phyloP scores from a whole-genome alignment of 2,329 filamentous ascomycete species.

The Drechslerella dactyloides region DNA sequence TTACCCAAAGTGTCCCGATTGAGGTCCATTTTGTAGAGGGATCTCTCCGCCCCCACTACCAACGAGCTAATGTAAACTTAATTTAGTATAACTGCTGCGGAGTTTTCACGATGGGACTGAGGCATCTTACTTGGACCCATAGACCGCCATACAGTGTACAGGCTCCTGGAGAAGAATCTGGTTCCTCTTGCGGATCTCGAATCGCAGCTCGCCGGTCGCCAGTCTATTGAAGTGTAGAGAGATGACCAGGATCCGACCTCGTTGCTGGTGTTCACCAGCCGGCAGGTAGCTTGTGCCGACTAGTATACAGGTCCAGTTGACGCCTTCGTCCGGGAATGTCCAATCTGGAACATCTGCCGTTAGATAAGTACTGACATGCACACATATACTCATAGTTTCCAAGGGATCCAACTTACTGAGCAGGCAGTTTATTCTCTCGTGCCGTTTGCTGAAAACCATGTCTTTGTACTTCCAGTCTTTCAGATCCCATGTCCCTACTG shows the following conservation, averaged over 20 bases:
- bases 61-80: conserved; percentile 13
- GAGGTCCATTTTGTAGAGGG: conserved; percentile 32
- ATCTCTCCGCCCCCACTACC: conserved; percentile 30
- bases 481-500: conserved; percentile 50
- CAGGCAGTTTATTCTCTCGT: conserved; percentile 54
- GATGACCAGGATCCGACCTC: conserved; percentile 54
- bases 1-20: conserved; percentile 18
- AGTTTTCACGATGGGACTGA: neutral
- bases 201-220: conserved; percentile 4
- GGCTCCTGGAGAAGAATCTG: conserved; percentile 53
- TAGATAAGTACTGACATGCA: no score
- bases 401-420: conserved; percentile 46
- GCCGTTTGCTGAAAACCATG: conserved; percentile 53
- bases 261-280: conserved; percentile 30
- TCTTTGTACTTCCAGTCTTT: conserved; percentile 52
- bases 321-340: conserved; percentile 26
- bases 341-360: conserved; percentile 15
- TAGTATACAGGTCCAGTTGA: conserved; percentile 52
- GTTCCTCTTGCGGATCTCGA: conserved; percentile 53
- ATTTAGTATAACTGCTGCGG: conserved; percentile 4
- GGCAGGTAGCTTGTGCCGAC: conserved; percentile 53
- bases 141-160: conserved; percentile 54
- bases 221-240: conserved; percentile 48
- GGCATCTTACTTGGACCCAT: conserved; percentile 50
- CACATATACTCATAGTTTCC: no score